Conservation (phyloP, 176 grass and related monocot species). For the Stipa capillata region DNA sequence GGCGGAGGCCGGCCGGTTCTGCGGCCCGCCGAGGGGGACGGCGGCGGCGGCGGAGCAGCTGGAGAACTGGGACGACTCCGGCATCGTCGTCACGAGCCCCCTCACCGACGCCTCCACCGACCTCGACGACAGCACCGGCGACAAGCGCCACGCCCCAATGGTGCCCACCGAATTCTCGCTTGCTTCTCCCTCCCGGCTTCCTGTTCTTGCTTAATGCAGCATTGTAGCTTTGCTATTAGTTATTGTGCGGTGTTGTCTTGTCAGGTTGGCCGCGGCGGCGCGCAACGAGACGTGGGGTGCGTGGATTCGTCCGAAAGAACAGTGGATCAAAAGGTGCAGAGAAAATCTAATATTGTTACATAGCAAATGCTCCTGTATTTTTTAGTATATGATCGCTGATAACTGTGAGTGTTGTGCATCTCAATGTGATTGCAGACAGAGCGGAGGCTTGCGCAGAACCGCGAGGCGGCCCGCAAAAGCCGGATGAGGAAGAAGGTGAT, state of each 20-base stretch:
- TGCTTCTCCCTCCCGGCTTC: not conserved
- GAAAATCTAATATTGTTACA: not conserved
- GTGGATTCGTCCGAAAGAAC: constrained; percentile 45
- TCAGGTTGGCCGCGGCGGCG: no score
- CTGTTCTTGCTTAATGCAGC: not conserved
- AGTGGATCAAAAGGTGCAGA: constrained; percentile 67
- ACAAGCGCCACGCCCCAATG: not conserved
- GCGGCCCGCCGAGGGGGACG: constrained; percentile 22
- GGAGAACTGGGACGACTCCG: constrained; percentile 81
- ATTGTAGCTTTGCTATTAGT: no score
- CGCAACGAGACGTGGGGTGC: not conserved
- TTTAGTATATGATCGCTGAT: not conserved
- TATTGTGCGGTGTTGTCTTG: not conserved
- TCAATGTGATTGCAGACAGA: constrained; percentile 39
- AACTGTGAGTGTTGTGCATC: no score
- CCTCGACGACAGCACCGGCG: constrained; percentile 44
- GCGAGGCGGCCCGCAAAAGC: constrained; percentile 83
- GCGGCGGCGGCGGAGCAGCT: constrained; percentile 31
- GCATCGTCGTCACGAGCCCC: constrained; percentile 53
- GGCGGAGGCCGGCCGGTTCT: constrained; percentile 15
- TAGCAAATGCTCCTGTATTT: not conserved
- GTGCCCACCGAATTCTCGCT: not conserved
- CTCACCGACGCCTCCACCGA: constrained; percentile 64
- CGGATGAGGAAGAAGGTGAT: constrained; percentile 82
- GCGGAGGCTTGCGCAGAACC: constrained; percentile 86